Percentiles rank a stretch among this genome's conserved stretches.
Evolutionary conservation across 805 yeast genomes (phyloP).

Genomic region (Candida arabinofermentans): DNA sequence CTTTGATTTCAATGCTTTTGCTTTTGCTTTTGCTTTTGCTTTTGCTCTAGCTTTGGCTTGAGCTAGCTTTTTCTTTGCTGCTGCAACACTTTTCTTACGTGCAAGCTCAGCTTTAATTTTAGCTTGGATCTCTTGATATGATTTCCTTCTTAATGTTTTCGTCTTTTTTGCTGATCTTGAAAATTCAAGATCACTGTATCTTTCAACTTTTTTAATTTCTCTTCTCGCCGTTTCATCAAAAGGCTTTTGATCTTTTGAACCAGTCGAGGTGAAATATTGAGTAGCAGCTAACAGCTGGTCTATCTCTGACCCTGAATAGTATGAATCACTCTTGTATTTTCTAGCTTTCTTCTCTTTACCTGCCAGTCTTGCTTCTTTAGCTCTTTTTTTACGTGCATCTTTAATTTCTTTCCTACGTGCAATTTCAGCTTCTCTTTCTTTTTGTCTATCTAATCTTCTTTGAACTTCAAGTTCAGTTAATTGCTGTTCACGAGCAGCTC

Average conservation of each 20-base stretch:
- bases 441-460: conserved; percentile 5
- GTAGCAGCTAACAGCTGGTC: conserved; percentile 24
- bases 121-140: background rate
- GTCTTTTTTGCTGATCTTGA: background rate
- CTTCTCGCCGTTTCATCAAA: conserved; percentile 7
- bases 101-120: conserved; percentile 1
- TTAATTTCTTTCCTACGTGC: background rate
- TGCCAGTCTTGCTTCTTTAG: background rate
- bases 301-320: conserved; percentile 18
- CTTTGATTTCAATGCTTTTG: conserved; percentile 2
- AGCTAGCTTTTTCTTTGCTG: no score
- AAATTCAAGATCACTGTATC: conserved; percentile 6
- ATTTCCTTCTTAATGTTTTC: conserved; percentile 12
- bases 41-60: conserved; percentile 2
- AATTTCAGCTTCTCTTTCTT: conserved; percentile 3
- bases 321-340: conserved; percentile 2
- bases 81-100: background rate
- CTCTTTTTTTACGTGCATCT: background rate
- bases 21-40: conserved; percentile 6
- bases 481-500: no score
- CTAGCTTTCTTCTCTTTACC: no score
- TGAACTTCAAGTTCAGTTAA: conserved; percentile 2
- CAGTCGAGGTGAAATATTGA: conserved; percentile 18
- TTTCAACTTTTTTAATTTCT: conserved; percentile 15
- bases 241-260: conserved; percentile 9